Base-by-base conservation (phyloP, 768 basidiomycete species). In the Boletus rufocinnamomeus region DNA sequence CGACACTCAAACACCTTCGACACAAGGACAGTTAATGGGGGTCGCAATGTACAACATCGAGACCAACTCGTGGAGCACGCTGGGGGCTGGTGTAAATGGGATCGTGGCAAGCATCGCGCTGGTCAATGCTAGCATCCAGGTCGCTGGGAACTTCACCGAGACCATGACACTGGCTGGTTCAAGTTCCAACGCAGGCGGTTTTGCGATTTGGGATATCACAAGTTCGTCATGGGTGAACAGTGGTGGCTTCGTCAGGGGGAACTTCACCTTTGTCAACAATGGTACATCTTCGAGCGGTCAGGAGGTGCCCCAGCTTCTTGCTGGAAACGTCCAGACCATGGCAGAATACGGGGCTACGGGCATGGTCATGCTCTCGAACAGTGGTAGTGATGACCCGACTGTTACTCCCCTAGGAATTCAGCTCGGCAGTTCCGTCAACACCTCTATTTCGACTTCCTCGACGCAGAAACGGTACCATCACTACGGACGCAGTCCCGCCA, bases 11-110 rank as follows among this genome's bases (percentile, higher is more conserved):
- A 75, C 79, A 6, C 75, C 79, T 17, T 83, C 86, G 0, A 80
- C 77, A 2, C 75, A 80, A 47, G 82, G 82, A 54, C 75, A 73
- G 35, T 74, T 93, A 37, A 72, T 72, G 45, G 82, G 85, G 37
- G 72, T 96, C 34, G 93, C 87, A 0, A 68, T 83, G 53, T 98
- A 94, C 71, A 82, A 94, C 62, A 75, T 93, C 13, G 66, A 75
- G 52, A 77, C 77, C 32, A 81, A 86, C 58, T 67, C 79, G 11
- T 98, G 95, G 95, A 74, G 72, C 16, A 57, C 88, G 2, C 75
- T 97, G 4, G 82, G 77, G 8, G 87, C 82, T 55, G 95, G 95
- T 40, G 78, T 96, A 11, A 79, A 95, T 57, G 94, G 94, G 1
- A 64, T 67, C 3, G 93, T 98, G n/a, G 75, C 80, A 6, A 81